A percentile compares a stretch with the other conserved stretches of the same genome.
Conservation (phyloP, 176 grass and related monocot genomes). For the Paspalum vaginatum region DNA sequence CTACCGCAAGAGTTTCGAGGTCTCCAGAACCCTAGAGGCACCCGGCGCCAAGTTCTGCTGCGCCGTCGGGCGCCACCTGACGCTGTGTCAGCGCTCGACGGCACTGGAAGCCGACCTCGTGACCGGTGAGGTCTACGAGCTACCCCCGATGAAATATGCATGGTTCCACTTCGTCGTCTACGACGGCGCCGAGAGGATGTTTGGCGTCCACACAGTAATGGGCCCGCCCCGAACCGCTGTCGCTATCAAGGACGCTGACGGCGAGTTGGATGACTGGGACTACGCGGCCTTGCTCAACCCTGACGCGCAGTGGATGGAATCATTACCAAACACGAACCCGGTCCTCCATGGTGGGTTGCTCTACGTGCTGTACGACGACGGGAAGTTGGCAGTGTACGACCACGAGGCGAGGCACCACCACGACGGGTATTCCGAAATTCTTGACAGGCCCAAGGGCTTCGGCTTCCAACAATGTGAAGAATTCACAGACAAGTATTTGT, state of each 20-base stretch:
- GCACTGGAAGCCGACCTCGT: slow-evolving; percentile 1
- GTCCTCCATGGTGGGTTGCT: slow-evolving; percentile 1
- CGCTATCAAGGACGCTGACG: not conserved
- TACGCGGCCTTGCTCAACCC: not conserved
- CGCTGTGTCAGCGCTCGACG: fast-evolving
- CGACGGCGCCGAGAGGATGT: not conserved
- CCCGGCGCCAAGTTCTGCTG: slow-evolving; percentile 26
- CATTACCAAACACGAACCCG: too few species aligned
- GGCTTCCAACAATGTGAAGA: not conserved
- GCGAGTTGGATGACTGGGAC: not conserved
- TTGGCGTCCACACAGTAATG: not conserved
- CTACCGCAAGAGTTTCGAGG: slow-evolving; percentile 38
- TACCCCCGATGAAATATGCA: fast-evolving
- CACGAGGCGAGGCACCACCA: not conserved
- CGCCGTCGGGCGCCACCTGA: slow-evolving; percentile 25
- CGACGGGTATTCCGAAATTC: not conserved
- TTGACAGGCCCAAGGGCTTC: slow-evolving; percentile 7
- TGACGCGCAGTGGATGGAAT: not conserved
- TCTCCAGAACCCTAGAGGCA: not conserved
- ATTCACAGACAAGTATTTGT: not conserved
- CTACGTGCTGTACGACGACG: not conserved
- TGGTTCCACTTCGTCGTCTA: slow-evolving; percentile 4
- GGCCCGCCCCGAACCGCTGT: not conserved
- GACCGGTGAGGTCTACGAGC: not conserved
- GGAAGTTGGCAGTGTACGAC: slow-evolving; percentile 30